Conservation (phyloP, 2,329 filamentous ascomycete species). For the Blastomyces gilchristii region DNA sequence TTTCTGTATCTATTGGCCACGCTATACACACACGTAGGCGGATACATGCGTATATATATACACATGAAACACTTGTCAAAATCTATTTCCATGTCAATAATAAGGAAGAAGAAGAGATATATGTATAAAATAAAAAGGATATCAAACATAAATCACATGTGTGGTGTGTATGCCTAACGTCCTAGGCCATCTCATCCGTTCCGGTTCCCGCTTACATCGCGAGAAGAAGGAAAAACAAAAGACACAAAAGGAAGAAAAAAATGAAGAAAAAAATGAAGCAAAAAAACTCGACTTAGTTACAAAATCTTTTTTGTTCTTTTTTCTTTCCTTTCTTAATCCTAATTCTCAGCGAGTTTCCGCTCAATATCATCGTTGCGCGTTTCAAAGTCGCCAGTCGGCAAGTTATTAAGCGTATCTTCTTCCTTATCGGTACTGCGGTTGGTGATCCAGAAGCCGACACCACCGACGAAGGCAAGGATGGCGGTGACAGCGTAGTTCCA, state of each 20-base stretch:
- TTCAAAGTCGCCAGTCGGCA: slow-evolving; percentile 12
- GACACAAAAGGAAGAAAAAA: neutral
- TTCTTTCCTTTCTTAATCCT: neutral
- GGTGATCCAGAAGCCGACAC: slow-evolving; percentile 56
- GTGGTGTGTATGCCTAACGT: neutral
- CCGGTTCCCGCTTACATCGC: neutral
- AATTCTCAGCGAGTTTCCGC: neutral
- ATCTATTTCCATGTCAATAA: neutral
- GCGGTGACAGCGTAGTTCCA: slow-evolving; percentile 63
- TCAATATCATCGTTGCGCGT: slow-evolving; percentile 5
- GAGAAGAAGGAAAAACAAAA: neutral
- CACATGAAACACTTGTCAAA: neutral
- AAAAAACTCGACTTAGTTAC: neutral
- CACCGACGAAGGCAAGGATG: slow-evolving; percentile 52
- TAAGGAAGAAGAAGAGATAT: neutral
- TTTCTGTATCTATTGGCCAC: no score
- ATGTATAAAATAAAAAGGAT: neutral
- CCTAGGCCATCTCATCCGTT: neutral
- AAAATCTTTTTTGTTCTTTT: neutral
- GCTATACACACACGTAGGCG: no score
- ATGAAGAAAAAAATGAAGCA: neutral
- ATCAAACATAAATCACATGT: slow-evolving; percentile 2
- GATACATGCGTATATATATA: neutral
- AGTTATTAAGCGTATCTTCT: slow-evolving; percentile 56
- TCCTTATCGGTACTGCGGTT: slow-evolving; percentile 55